phyloP scores from a whole-genome alignment of 208 protist species.

The Crithidia sp. region DNA sequence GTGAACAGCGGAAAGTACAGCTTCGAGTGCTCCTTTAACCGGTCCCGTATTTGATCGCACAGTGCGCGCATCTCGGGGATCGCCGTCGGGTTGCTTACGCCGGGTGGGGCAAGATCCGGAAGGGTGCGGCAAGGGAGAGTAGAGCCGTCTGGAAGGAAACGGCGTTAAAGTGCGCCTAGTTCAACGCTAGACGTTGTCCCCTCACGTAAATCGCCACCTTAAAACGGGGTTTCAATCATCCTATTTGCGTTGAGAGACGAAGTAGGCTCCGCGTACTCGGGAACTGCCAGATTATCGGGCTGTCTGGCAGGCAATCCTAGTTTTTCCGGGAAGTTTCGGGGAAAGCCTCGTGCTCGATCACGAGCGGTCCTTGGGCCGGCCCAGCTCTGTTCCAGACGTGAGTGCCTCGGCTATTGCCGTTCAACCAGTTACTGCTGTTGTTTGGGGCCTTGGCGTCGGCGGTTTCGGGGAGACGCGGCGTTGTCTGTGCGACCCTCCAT shows the following conservation, averaged over 20 bases:
- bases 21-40: neutral
- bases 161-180: neutral
- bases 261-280: neutral
- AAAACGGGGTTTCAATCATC: neutral
- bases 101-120: neutral
- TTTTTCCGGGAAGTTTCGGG: neutral
- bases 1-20: neutral
- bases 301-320: neutral
- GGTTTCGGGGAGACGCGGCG: too few species aligned
- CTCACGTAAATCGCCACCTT: neutral
- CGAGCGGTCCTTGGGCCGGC: neutral
- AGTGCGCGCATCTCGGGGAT: neutral
- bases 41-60: neutral
- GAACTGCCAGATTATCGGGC: neutral
- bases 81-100: neutral
- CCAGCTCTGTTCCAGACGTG: neutral
- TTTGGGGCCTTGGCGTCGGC: neutral
- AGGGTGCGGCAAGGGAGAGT: neutral
- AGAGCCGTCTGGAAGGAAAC: neutral
- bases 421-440: neutral
- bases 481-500: too few species aligned
- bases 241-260: neutral
- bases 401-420: neutral
- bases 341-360: neutral
- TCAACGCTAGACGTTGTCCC: neutral